Conservation (phyloP, 2,329 filamentous ascomycete genomes). For the Magnaporthales sp. region DNA sequence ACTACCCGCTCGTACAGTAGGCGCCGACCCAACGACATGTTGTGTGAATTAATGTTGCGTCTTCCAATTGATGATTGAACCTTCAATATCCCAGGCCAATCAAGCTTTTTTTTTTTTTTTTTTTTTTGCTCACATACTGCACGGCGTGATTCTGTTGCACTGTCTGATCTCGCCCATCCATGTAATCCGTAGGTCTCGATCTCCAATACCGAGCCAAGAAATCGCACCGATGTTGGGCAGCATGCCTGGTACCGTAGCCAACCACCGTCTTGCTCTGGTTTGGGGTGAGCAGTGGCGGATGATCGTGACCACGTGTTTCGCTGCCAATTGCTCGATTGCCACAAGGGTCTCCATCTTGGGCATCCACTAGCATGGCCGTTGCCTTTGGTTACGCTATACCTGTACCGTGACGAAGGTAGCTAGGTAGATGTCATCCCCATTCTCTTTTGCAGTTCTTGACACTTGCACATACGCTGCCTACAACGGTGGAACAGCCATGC, state of each 20-base stretch:
- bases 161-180: background rate
- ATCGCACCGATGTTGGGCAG: background rate
- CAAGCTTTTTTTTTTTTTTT: background rate
- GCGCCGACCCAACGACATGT: background rate
- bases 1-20: background rate
- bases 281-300: background rate
- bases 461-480: background rate
- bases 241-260: background rate
- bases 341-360: background rate
- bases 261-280: background rate
- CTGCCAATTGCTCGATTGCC: background rate
- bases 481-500: background rate
- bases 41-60: background rate
- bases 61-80: background rate
- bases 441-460: background rate
- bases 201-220: background rate
- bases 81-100: background rate
- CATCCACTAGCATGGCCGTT: background rate
- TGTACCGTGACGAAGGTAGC: background rate
- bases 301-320: constrained; percentile 1
- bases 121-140: background rate
- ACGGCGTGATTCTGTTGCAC: background rate
- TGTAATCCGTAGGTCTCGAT: background rate
- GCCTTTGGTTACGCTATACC: background rate
- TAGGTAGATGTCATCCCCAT: background rate